Base-by-base conservation (phyloP, 129 eudicot species). In the Escallonia rubra region DNA sequence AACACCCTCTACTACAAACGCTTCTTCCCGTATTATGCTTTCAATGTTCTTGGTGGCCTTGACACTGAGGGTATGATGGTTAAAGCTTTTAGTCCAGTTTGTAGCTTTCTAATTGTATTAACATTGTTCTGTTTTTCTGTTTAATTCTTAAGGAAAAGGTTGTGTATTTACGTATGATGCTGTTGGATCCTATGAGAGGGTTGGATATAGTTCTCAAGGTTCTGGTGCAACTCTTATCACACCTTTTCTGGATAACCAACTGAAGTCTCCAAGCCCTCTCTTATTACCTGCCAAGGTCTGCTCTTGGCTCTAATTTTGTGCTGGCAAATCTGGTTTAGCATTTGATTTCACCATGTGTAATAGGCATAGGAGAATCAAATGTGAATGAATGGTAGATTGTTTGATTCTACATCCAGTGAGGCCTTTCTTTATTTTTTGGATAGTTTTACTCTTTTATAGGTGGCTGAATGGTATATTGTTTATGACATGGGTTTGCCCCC, bases 131-230 rank as follows among this genome's bases (percentile, higher is more conserved):
- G 34, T 23, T 61, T 14, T 12, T n/a, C 7, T 69, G 23, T 54
- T 65, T 41, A 5, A 40, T 38, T 62, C 43, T 66, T 12, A 63
- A 91, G 98, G 98, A 15, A 88, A 92, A 86, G 98, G 98, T 16
- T 92, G 96, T 74, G 98, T 92, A 47, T 92, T 86, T 77, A 92
- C 98, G 51, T 92, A 92, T 72, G 98, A 92, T 82, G 98, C 98
- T 42, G 98, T 92, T 79, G 98, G 98, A 34, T 92, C 98, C 34
- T 92, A 88, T 74, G 98, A 92, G 72, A 82, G 94, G 79, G 96
- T 88, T 64, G 98, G 98, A 53, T 92, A 92, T 82, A 88, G 98
- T 67, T 79, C 98, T 68, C 98, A 92, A 76, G 98, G 98, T 71
- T 88, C 96, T 80, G 98, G 98, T 77, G 75, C 91, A 38, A 92